Evolutionary conservation across 2,329 filamentous ascomycete genomes (phyloP).

Genomic region (Beauveria caledonica): DNA sequence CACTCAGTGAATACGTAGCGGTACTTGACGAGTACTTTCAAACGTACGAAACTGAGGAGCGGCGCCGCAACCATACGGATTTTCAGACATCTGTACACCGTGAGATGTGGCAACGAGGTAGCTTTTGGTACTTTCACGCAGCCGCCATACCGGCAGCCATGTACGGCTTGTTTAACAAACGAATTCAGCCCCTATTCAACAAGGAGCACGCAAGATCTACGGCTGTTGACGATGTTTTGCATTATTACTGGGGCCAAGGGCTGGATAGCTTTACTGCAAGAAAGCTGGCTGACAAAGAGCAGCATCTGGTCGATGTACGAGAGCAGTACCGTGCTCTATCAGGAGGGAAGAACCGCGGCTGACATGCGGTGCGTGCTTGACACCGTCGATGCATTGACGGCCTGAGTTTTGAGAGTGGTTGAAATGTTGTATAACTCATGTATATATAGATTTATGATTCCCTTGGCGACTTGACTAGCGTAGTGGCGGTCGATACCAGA

Average conservation of each 20-base stretch:
- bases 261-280: too few relatives aligned
- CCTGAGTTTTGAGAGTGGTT: too few relatives aligned
- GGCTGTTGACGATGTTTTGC: neutral
- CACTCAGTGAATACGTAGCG: neutral
- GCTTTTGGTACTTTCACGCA: neutral
- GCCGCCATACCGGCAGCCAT: neutral
- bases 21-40: neutral
- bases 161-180: neutral
- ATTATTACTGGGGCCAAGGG: neutral
- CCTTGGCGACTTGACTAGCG: too few relatives aligned
- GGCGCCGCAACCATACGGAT: neutral
- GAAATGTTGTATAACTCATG: too few relatives aligned
- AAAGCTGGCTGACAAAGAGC: too few relatives aligned
- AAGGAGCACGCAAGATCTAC: neutral
- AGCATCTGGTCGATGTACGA: too few relatives aligned
- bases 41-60: neutral
- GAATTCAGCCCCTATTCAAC: neutral
- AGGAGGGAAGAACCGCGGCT: too few relatives aligned
- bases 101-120: neutral
- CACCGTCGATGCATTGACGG: too few relatives aligned
- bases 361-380: too few relatives aligned
- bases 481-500: too few relatives aligned
- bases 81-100: neutral
- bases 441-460: too few relatives aligned
- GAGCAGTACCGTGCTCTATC: too few relatives aligned